Percentiles rank a stretch among this genome's conserved stretches.
phyloP scores from a whole-genome alignment of 2,329 filamentous ascomycete species.

The Pseudogymnoascus pannorum region DNA sequence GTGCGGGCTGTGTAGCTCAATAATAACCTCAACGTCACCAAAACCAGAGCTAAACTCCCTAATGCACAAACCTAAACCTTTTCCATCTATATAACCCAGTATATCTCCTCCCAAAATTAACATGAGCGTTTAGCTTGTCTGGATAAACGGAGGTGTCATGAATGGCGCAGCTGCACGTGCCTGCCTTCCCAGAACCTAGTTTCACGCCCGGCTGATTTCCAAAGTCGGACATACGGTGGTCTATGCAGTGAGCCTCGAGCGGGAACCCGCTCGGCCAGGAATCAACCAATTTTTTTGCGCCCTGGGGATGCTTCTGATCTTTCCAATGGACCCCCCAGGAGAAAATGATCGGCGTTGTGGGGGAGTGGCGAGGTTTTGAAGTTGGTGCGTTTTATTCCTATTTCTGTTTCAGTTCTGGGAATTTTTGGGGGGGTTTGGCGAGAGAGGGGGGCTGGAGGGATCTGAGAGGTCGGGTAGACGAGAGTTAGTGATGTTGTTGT shows the following conservation, averaged over 20 bases:
- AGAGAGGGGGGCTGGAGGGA: background rate
- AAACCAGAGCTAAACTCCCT: too few relatives aligned
- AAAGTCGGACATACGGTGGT: background rate
- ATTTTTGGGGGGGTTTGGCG: background rate
- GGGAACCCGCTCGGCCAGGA: background rate
- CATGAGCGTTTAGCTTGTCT: too few relatives aligned
- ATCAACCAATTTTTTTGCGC: background rate
- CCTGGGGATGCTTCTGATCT: background rate
- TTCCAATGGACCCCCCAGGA: background rate
- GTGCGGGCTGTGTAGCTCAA: too few relatives aligned
- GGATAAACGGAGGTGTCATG: too few relatives aligned
- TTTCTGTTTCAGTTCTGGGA: background rate
- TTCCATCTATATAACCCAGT: too few relatives aligned
- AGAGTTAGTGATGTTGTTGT: background rate
- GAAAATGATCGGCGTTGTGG: background rate
- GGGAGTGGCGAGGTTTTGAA: background rate
- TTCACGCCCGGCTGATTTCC: constrained; percentile 10
- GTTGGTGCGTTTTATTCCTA: background rate
- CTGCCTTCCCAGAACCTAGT: too few relatives aligned
- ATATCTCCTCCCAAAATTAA: too few relatives aligned
- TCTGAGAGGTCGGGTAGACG: background rate
- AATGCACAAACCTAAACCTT: too few relatives aligned
- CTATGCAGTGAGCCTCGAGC: background rate
- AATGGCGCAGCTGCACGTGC: too few relatives aligned
- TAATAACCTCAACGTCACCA: too few relatives aligned